These are phyloP conservation scores for Phoma sp. DNA, from an alignment of 2,329 filamentous ascomycete genomes.

Conservation along the genomic window DNA sequence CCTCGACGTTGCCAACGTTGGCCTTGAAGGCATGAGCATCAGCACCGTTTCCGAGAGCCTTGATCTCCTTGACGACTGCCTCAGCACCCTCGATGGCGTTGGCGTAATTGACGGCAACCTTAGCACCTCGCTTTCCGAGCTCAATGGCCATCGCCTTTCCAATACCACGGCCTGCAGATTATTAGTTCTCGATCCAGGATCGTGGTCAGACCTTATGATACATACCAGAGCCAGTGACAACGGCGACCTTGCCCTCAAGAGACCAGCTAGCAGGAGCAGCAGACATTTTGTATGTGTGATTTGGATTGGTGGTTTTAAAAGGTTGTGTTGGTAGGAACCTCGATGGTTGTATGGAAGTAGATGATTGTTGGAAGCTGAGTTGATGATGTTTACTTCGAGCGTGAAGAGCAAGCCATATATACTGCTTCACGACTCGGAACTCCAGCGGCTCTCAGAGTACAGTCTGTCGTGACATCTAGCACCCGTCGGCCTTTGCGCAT, in stretches of 20 bases:
- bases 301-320: constrained; percentile 21
- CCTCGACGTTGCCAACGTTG: constrained; percentile 68
- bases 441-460: constrained; percentile 37
- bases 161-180: constrained; percentile 63
- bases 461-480: constrained; percentile 26
- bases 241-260: constrained; percentile 61
- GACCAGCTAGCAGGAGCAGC: constrained; percentile 55
- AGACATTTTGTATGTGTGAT: constrained; percentile 44
- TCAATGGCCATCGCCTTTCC: constrained; percentile 70
- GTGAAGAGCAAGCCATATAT: constrained; percentile 39
- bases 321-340: constrained; percentile 7
- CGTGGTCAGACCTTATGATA: neutral
- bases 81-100: constrained; percentile 69
- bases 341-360: constrained; percentile 20
- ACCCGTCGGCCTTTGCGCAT: constrained; percentile 24
- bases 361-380: constrained; percentile 19
- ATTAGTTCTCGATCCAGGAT: constrained; percentile 13
- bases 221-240: constrained; percentile 60
- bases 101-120: constrained; percentile 71
- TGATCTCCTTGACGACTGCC: constrained; percentile 69
- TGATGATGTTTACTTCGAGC: constrained; percentile 25
- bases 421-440: constrained; percentile 38
- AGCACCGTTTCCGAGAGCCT: constrained; percentile 63
- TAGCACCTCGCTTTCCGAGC: constrained; percentile 68
- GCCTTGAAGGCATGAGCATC: constrained; percentile 70